Base-by-base conservation (phyloP, 768 basidiomycete species). In the Roridomyces roridus region DNA sequence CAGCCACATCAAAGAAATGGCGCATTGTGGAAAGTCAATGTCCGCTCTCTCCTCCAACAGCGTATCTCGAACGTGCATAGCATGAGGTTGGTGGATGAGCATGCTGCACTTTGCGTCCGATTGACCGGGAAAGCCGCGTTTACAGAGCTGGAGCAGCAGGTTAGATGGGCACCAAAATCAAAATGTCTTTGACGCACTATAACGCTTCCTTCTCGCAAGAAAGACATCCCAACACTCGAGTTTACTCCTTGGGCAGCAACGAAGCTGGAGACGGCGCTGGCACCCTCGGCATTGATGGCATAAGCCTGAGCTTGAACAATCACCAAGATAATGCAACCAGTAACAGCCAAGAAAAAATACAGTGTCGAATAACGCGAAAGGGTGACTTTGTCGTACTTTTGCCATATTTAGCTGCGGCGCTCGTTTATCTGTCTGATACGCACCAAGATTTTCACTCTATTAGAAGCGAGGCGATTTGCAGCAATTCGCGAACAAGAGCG, bases 321-420 rank as follows among this genome's bases (percentile, higher is more conserved):
- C 52, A 70, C 73, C 46, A 84, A 77, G 23, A 73, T 65, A 37
- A 77, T 48, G 55, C 76, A 80, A 50, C 73, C 74, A 24, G 74
- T 41, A 41, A 85, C 59, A 25, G 80, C 76, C 53, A 84, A 69
- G 36, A 77, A 67, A 63, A 83, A 80, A 66, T 82, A 86, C 31
- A 73, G 59, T 5, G 77, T 72, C 29, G 82, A 84, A 65, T 74
- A 77, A 10, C 74, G 78, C n/a, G 79, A 81, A 31, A 81, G 64
- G 7, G 80, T 84, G 46, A 83, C 72, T 56, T 80, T 74, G 28
- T 75, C 67, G 59, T 77, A 80, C 84, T 85, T 45, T 20, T 28
- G 25, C 14, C n/a, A n/a, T n/a, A n/a, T n/a, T n/a, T n/a, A n/a
- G n/a, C n/a, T n/a, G n/a, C n/a, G n/a, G n/a, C n/a, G n/a, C n/a